phyloP scores from a whole-genome alignment of 306 rosid genomes.

The Dicorynia guianensis region DNA sequence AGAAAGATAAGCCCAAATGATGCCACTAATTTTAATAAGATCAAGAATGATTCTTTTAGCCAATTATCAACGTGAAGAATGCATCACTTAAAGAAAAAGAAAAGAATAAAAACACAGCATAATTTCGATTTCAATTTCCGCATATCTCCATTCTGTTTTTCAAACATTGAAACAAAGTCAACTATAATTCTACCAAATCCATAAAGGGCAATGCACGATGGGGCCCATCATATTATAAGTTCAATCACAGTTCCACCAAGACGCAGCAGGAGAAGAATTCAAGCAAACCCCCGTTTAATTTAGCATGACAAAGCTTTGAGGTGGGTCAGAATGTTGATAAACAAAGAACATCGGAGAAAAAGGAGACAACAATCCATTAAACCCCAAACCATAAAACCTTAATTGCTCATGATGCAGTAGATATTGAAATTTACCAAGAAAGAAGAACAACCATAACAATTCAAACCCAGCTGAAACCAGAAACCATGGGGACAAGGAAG shows the following conservation, averaged over 20 bases:
- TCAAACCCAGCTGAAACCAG: constrained; percentile 27
- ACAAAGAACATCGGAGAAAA: neutral
- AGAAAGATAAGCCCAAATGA: too few species aligned
- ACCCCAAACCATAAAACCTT: constrained; percentile 5
- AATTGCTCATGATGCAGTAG: neutral
- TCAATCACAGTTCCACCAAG: too few species aligned
- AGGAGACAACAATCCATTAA: neutral
- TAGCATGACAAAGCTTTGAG: constrained; percentile 13
- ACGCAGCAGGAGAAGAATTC: too few species aligned
- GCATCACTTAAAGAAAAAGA: neutral
- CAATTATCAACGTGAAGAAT: neutral
- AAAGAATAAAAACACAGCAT: neutral
- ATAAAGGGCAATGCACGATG: too few species aligned
- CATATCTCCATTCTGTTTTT: constrained; percentile 1
- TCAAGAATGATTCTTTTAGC: neutral
- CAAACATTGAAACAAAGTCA: neutral
- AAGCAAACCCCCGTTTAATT: constrained; percentile 3
- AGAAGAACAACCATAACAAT: constrained; percentile 9
- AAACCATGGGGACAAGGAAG: neutral
- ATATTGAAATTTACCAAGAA: constrained; percentile 26
- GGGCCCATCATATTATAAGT: too few species aligned
- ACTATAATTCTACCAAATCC: neutral
- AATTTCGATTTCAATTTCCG: neutral
- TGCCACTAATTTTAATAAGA: too few species aligned
- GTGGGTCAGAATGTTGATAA: neutral